phyloP scores from a whole-genome alignment of 2,329 filamentous ascomycete genomes.

The Aspergillus hortae region DNA sequence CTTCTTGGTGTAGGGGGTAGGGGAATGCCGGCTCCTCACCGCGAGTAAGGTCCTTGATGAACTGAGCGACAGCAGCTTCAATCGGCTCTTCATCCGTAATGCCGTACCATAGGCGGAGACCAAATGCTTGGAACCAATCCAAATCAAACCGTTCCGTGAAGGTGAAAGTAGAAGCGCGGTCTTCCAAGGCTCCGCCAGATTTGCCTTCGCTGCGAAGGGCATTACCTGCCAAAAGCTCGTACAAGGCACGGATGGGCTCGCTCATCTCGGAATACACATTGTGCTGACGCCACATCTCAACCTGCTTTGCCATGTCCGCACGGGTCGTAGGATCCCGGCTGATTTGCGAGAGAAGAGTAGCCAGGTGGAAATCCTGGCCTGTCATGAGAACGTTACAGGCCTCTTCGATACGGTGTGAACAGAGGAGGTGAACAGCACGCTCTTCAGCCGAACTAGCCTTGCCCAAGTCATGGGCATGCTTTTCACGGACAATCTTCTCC shows the following conservation, averaged over 20 bases:
- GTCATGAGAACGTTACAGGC: conserved; percentile 77
- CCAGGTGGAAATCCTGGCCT: conserved; percentile 76
- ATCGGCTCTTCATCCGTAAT: conserved; percentile 66
- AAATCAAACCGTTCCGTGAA: conserved; percentile 81
- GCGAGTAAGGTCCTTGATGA: conserved; percentile 67
- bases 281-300: conserved; percentile 78
- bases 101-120: conserved; percentile 85
- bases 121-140: conserved; percentile 92
- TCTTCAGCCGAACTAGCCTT: conserved; percentile 68
- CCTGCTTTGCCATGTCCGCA: conserved; percentile 72
- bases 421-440: conserved; percentile 76
- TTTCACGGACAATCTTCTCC: conserved; percentile 50
- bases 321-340: conserved; percentile 67
- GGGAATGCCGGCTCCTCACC: conserved; percentile 68
- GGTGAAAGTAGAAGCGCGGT: conserved; percentile 73
- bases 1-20: conserved; percentile 65
- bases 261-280: conserved; percentile 85
- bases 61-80: conserved; percentile 68
- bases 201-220: conserved; percentile 79
- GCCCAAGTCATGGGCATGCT: conserved; percentile 65
- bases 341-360: conserved; percentile 78
- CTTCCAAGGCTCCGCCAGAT: conserved; percentile 67
- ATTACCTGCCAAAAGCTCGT: conserved; percentile 85
- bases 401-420: conserved; percentile 73
- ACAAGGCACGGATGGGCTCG: conserved; percentile 78